These are phyloP conservation scores for Gelatoporia subvermispora DNA, from an alignment of 768 basidiomycete genomes.

Conservation along the genomic window DNA sequence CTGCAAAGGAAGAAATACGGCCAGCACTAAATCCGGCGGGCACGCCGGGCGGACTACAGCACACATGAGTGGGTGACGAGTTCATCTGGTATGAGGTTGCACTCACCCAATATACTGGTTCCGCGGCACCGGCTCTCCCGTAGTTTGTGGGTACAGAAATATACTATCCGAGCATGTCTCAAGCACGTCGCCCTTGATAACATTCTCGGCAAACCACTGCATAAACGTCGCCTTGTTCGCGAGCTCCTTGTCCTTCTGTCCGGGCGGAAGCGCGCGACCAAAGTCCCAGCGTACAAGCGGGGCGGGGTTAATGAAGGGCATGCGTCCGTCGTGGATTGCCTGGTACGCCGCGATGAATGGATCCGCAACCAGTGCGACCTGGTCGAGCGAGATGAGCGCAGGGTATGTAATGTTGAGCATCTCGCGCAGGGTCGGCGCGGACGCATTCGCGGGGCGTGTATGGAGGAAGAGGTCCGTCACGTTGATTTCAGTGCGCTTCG, in stretches of 20 bases:
- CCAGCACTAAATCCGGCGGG: slow-evolving; percentile 21
- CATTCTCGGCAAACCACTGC: slow-evolving; percentile 23
- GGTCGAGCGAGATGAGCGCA: slow-evolving; percentile 22
- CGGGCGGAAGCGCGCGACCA: slow-evolving; percentile 13
- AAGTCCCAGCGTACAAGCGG: slow-evolving; percentile 23
- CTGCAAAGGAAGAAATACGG: slow-evolving; percentile 20
- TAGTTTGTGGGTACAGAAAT: slow-evolving; percentile 25
- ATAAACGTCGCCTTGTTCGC: slow-evolving; percentile 25
- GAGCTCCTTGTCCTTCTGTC: slow-evolving; percentile 17
- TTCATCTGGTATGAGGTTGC: neutral
- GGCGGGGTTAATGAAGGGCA: slow-evolving; percentile 26
- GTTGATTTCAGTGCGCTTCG: slow-evolving; percentile 20
- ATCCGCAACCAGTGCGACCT: slow-evolving; percentile 21
- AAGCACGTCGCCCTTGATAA: slow-evolving; percentile 13
- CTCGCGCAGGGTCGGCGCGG: slow-evolving; percentile 15
- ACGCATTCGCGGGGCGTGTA: slow-evolving; percentile 16
- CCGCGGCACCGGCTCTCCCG: slow-evolving; percentile 19
- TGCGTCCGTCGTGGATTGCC: slow-evolving; percentile 18
- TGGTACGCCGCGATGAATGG: slow-evolving; percentile 24
- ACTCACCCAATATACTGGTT: slow-evolving; percentile 21
- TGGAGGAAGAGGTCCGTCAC: slow-evolving; percentile 17
- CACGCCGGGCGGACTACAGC: slow-evolving; percentile 15
- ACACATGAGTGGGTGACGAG: neutral
- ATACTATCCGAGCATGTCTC: slow-evolving; percentile 24
- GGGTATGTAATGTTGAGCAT: slow-evolving; percentile 26